Conservation (phyloP, 257 asterid species). For the Rehmannia glutinosa region DNA sequence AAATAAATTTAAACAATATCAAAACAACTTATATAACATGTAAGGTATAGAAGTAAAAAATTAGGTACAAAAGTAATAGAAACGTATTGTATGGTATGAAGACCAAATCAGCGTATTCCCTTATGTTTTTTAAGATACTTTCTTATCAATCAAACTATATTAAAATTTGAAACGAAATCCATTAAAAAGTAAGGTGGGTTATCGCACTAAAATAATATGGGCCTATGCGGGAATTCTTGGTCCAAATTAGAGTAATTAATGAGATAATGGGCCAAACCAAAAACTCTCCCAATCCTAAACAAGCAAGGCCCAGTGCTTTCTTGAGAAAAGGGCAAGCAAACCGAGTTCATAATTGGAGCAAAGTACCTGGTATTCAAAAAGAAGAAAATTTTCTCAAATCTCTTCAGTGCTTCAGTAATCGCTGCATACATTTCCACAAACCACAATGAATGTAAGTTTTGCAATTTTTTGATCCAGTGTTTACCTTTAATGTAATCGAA, state of each 20-base stretch:
- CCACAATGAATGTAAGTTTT: conserved; percentile 29
- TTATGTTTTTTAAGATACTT: too few relatives aligned
- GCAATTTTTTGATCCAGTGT: neutral
- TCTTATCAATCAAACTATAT: too few relatives aligned
- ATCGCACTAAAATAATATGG: neutral
- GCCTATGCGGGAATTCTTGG: neutral
- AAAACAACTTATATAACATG: too few relatives aligned
- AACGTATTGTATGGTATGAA: too few relatives aligned
- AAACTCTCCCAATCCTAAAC: neutral
- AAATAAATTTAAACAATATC: too few relatives aligned
- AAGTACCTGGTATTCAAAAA: neutral
- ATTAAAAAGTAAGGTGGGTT: too few relatives aligned
- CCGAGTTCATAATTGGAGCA: neutral
- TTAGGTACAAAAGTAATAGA: too few relatives aligned
- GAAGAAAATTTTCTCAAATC: neutral
- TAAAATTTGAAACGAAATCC: too few relatives aligned
- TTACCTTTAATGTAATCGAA: neutral
- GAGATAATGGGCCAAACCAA: neutral
- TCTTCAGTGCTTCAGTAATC: conserved; percentile 2
- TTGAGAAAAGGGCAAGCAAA: conserved; percentile 43
- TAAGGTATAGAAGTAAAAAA: too few relatives aligned
- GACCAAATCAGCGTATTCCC: too few relatives aligned
- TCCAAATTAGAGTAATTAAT: neutral
- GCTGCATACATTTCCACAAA: conserved; percentile 1
- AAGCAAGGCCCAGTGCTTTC: conserved; percentile 20